phyloP scores from a whole-genome alignment of 1,284 basidiomycete genomes.

The Ganoderma boninense region DNA sequence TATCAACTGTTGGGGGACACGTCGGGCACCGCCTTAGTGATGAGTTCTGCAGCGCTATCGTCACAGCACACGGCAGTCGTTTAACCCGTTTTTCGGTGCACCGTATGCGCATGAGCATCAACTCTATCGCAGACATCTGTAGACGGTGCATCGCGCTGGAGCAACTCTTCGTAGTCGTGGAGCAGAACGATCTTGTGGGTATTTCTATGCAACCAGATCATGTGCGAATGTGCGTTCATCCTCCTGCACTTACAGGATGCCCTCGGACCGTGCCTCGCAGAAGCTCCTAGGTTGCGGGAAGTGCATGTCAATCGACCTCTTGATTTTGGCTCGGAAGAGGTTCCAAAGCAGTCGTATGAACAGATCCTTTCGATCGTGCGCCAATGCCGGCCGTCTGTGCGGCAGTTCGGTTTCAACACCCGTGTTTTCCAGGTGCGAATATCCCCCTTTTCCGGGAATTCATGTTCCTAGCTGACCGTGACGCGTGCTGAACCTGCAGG shows the following conservation, averaged over 20 bases:
- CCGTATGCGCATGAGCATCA: constrained; percentile 61
- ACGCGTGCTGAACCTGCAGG: constrained; percentile 44
- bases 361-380: constrained; percentile 38
- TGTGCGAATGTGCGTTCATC: background rate
- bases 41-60: constrained; percentile 58
- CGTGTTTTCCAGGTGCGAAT: constrained; percentile 57
- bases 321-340: constrained; percentile 41
- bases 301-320: constrained; percentile 63
- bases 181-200: constrained; percentile 55
- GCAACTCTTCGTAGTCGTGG: constrained; percentile 67
- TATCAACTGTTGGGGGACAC: constrained; percentile 61
- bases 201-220: background rate
- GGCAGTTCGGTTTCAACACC: constrained; percentile 49
- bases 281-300: constrained; percentile 51
- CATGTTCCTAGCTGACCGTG: background rate
- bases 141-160: constrained; percentile 58
- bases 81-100: constrained; percentile 70
- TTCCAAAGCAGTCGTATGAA: constrained; percentile 33
- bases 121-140: constrained; percentile 63
- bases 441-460: background rate
- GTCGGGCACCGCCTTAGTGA: constrained; percentile 50
- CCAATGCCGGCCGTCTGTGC: constrained; percentile 41
- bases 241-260: constrained; percentile 44
- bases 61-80: constrained; percentile 55
- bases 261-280: constrained; percentile 40